These are phyloP conservation scores for Pharnaceum exiguum DNA, from an alignment of 148 eudicot species.

Conservation along the genomic window DNA sequence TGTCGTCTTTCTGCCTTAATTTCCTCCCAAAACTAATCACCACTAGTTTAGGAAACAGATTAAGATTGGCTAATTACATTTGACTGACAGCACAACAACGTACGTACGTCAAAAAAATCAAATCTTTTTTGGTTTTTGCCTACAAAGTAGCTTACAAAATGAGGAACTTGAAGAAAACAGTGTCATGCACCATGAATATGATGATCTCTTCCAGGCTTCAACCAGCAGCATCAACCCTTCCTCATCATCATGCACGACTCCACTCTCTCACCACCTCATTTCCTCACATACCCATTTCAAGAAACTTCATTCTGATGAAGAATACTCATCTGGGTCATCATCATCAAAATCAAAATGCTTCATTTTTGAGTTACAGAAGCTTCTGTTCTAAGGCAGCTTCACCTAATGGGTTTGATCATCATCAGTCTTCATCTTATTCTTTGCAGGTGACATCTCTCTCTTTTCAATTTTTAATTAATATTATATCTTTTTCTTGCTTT, in stretches of 20 bases:
- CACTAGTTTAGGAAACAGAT: no score
- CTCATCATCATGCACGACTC: neutral
- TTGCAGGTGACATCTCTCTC: conserved; percentile 16
- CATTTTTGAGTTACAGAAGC: neutral
- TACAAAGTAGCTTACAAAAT: no score
- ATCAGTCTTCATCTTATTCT: conserved; percentile 16
- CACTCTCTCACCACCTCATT: neutral
- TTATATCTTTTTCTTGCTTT: neutral
- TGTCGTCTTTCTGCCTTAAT: no score
- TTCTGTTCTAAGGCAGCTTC: conserved; percentile 20
- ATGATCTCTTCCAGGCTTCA: neutral
- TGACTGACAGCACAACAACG: no score
- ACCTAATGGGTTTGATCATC: conserved; percentile 2
- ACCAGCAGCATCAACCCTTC: neutral
- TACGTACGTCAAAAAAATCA: no score
- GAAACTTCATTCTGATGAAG: conserved; percentile 15
- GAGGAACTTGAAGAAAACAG: no score
- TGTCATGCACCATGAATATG: conserved; percentile 3
- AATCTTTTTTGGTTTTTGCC: no score
- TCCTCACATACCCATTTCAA: neutral
- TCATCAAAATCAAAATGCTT: neutral
- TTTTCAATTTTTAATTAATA: neutral
- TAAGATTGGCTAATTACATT: no score
- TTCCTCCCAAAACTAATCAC: no score
- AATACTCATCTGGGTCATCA: neutral